phyloP scores from a whole-genome alignment of 176 grass and related monocot species.

The Rhynchospora breviuscula region DNA sequence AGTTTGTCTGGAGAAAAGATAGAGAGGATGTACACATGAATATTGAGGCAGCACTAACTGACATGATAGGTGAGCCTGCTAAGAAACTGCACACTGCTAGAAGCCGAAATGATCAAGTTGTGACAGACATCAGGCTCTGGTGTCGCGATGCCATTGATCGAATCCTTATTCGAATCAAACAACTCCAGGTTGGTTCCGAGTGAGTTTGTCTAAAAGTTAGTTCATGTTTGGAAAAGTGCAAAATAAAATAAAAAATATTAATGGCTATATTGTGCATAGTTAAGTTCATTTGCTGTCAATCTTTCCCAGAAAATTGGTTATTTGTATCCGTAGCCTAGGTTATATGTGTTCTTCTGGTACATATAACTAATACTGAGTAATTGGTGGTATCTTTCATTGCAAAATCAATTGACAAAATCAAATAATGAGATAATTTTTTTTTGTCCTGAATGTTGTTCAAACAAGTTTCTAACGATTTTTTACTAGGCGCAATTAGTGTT shows the following conservation, averaged over 20 bases:
- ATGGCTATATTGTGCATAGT: not conserved
- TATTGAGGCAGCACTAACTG: conserved; percentile 90
- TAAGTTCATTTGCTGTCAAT: not conserved
- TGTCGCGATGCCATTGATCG: conserved; percentile 84
- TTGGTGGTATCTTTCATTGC: not conserved
- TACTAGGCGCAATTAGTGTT: conserved; percentile 76
- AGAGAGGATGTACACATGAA: conserved; percentile 99
- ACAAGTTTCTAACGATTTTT: not conserved
- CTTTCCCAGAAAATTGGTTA: not conserved
- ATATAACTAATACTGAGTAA: not conserved
- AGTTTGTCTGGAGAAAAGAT: conserved; percentile 89
- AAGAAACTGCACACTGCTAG: conserved; percentile 94
- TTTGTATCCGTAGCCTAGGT: too few relatives aligned
- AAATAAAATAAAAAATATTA: not conserved
- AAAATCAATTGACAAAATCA: not conserved
- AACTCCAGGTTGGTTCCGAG: conserved; percentile 66
- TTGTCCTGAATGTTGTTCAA: not conserved
- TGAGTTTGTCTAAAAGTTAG: not conserved
- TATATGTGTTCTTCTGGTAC: not conserved
- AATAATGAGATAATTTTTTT: not conserved
- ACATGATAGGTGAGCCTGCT: conserved; percentile 84
- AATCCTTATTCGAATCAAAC: conserved; percentile 69
- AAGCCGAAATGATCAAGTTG: conserved; percentile 96
- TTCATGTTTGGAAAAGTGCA: not conserved
- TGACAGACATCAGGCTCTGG: conserved; percentile 91